Percentiles rank a stretch among this genome's conserved stretches.
These are phyloP conservation scores for Tetratostichococcus sp. DNA, from an alignment of 139 green algal genomes.

Conservation along the genomic window DNA sequence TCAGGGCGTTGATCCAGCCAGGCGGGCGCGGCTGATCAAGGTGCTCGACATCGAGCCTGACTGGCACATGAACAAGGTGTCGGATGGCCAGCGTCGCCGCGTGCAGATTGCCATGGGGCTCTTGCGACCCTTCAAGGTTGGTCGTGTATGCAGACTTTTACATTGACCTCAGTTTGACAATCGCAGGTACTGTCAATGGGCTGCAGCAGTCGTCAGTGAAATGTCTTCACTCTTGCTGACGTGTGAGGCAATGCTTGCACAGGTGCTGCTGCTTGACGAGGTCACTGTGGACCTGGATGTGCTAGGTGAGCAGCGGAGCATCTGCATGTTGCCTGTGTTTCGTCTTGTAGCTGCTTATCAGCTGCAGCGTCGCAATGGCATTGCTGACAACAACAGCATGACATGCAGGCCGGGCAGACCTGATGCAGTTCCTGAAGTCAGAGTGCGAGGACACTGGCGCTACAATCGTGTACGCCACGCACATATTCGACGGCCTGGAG, in stretches of 20 bases:
- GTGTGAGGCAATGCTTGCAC: neutral
- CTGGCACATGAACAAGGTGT: conserved; percentile 81
- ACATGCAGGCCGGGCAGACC: conserved; percentile 65
- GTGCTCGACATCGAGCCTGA: conserved; percentile 82
- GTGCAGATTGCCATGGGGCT: conserved; percentile 92
- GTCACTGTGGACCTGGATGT: conserved; percentile 98
- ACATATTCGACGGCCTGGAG: conserved; percentile 98
- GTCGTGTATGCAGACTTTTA: too few species aligned
- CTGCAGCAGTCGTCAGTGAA: too few species aligned
- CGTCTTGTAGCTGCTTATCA: too few species aligned
- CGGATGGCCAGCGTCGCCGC: conserved; percentile 84
- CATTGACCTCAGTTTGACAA: too few species aligned
- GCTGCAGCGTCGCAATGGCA: too few species aligned
- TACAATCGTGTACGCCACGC: conserved; percentile 93
- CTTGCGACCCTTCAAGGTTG: conserved; percentile 75
- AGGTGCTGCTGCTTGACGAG: conserved; percentile 84
- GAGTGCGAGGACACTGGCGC: conserved; percentile 65
- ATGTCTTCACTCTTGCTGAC: too few species aligned
- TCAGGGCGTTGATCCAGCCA: conserved; percentile 53
- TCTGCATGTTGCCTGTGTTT: too few species aligned
- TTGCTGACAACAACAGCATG: too few species aligned
- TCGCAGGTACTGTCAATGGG: too few species aligned
- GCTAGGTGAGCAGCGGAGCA: conserved; percentile 38
- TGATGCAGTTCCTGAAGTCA: conserved; percentile 81
- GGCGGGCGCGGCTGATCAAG: conserved; percentile 63